Evolutionary conservation across 805 yeast species (phyloP).

Genomic region (Hanseniaspora hatyaiensis): DNA sequence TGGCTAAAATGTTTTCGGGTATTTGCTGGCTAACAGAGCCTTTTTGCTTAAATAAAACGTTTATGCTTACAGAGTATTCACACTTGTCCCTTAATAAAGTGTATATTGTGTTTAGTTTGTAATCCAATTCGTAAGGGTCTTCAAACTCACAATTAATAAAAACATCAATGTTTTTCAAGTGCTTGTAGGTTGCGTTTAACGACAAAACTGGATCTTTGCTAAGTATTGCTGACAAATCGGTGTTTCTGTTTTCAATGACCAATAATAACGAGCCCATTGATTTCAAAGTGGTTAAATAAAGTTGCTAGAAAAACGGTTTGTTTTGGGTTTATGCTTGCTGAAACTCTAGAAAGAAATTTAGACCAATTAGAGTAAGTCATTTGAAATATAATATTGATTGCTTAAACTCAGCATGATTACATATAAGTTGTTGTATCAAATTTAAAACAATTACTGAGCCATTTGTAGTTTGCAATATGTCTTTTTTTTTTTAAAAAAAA

Average conservation of each 20-base stretch:
- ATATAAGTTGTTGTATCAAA: too few relatives aligned
- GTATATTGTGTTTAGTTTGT: slow-evolving; percentile 6
- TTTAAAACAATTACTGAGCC: too few relatives aligned
- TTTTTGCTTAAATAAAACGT: background rate
- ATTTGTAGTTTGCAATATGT: background rate
- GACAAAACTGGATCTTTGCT: background rate
- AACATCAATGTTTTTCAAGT: background rate
- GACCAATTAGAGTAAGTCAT: too few relatives aligned
- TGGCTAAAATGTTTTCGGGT: background rate
- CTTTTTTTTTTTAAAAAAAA: too few relatives aligned
- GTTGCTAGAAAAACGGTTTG: background rate
- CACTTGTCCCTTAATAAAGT: slow-evolving; percentile 1
- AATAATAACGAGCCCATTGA: background rate
- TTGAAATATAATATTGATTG: too few relatives aligned
- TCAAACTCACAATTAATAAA: background rate
- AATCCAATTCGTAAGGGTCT: slow-evolving; percentile 12
- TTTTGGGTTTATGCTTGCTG: background rate
- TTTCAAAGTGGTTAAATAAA: too few relatives aligned
- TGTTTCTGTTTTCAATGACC: background rate
- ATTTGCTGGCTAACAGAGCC: background rate
- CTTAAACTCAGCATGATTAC: too few relatives aligned
- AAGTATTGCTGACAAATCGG: background rate
- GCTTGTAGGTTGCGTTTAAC: background rate
- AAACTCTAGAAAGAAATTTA: too few relatives aligned
- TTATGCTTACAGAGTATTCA: background rate